phyloP scores from a whole-genome alignment of 805 yeast genomes.

The Saccharomyces paradoxus region DNA sequence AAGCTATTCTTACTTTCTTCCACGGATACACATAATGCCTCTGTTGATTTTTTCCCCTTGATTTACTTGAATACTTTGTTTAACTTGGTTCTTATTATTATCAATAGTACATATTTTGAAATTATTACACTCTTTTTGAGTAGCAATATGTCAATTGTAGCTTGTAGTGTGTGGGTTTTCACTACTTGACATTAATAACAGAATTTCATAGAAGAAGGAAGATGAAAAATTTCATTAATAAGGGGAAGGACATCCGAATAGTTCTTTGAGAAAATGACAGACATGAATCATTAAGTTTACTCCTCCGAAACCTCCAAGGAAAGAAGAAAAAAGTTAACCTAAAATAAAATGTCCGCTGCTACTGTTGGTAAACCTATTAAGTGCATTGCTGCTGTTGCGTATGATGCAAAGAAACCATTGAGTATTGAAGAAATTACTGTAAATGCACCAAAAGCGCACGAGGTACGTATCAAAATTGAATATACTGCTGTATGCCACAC shows the following conservation, averaged over 20 bases:
- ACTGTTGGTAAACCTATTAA: slow-evolving; percentile 46
- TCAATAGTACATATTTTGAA: no score
- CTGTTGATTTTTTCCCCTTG: no score
- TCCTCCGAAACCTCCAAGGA: not conserved
- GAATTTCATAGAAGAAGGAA: not conserved
- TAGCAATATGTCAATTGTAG: no score
- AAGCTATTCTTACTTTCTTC: no score
- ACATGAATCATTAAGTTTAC: not conserved
- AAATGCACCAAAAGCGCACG: slow-evolving; percentile 92
- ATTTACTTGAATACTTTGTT: no score
- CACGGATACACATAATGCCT: no score
- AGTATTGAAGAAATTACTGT: slow-evolving; percentile 83
- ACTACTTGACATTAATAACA: no score
- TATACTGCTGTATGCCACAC: slow-evolving; percentile 98
- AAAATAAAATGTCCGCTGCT: slow-evolving; percentile 1
- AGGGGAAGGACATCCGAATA: not conserved
- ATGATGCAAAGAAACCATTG: slow-evolving; percentile 86
- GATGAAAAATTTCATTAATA: no score
- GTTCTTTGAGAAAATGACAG: not conserved
- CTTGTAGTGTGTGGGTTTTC: not conserved
- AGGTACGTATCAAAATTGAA: slow-evolving; percentile 82
- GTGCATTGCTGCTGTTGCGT: slow-evolving; percentile 95
- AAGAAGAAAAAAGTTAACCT: not conserved
- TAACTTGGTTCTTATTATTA: no score
- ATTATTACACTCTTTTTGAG: no score